phyloP scores from a whole-genome alignment of 2,329 filamentous ascomycete genomes.

The Colletotrichum eremochloae region DNA sequence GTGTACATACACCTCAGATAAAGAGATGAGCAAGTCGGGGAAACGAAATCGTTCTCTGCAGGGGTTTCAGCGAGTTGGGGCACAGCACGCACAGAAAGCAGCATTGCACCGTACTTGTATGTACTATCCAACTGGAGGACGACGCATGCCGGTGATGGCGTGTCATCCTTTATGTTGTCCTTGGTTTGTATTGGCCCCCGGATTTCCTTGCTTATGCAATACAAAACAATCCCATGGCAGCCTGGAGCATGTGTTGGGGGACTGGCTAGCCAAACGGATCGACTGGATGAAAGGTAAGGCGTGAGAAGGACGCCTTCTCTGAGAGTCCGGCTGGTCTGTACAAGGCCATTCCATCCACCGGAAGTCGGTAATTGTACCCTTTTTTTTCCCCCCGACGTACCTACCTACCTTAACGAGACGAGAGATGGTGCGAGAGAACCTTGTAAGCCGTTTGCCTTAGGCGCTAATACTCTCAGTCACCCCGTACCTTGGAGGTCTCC shows the following conservation, averaged over 20 bases:
- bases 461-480: background rate
- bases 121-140: background rate
- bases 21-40: constrained; percentile 7
- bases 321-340: background rate
- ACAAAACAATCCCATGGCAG: constrained; percentile 18
- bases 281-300: constrained; percentile 23
- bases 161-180: background rate
- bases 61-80: background rate
- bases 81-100: background rate
- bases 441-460: background rate
- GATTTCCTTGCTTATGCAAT: constrained; percentile 25
- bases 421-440: background rate
- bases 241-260: constrained; percentile 15
- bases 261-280: constrained; percentile 30
- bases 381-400: background rate
- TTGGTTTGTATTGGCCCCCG: background rate
- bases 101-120: background rate
- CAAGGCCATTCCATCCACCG: constrained; percentile 32
- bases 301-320: background rate
- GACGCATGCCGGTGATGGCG: constrained; percentile 3
- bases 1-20: background rate
- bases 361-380: constrained; percentile 29
- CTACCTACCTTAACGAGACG: background rate
- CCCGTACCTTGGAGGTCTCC: background rate
- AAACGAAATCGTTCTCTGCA: constrained; percentile 10